Evolutionary conservation across 2,329 filamentous ascomycete species (phyloP), one percentile per base, ranked within the genome.

Genomic region (Fusarium setosum): DNA sequence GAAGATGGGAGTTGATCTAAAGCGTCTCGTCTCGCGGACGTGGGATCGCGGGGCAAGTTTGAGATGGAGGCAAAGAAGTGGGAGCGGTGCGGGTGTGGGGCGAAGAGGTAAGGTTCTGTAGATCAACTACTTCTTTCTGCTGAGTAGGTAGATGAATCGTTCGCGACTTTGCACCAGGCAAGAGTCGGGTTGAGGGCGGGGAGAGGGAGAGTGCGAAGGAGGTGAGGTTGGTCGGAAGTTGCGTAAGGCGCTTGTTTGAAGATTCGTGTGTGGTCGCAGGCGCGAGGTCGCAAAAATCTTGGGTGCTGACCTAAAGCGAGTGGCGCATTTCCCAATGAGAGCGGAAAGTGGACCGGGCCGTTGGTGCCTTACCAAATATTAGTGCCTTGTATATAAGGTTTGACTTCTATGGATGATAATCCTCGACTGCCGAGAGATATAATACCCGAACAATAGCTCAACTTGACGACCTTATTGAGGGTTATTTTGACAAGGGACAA

Each of bases 91-190:
- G 48, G 63, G 55, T 54, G 63, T 63, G 69, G 63, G 56, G 60
- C 64, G 40, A 62, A 40, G 32, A 53, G 56, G 61, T 63, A 56
- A 64, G 67, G 56, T 61, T 63, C 61, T n/a, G 51, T 68, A 68
- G 64, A 59, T 73, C 61, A 64, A 73, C 65, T 72, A 68, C 56
- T 73, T 73, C 71, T 68, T 74, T 69, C 59, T 52, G 44, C 57
- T 63, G 26, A 31, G 31, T 6, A 45, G 40, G 40, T 37, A 52
- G 51, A 34, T 51, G 40, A 51, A 38, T 53, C 40, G 56, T 54
- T 61, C 62, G 56, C 65, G 70, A 76, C 72, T 75, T 77, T 80
- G 78, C 78, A 65, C 78, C 78, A 79, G 78, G 78, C 77, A 80
- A 79, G 71, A 71, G 54, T 69, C 48, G 57, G 54, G 59, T 65